phyloP scores from a whole-genome alignment of 2,329 filamentous ascomycete genomes.

The Drechslerella coelobrocha region DNA sequence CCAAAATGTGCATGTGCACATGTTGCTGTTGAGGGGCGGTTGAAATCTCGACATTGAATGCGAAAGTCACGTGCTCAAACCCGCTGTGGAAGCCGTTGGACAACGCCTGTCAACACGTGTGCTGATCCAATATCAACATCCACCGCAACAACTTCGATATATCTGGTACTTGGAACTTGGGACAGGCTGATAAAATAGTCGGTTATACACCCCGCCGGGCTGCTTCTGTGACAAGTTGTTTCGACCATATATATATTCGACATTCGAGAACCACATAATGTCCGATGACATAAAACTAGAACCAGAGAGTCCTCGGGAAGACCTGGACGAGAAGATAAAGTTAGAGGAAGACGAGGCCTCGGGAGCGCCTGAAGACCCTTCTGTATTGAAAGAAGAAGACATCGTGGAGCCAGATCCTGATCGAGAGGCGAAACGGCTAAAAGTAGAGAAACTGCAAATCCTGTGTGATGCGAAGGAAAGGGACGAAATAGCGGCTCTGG shows the following conservation, averaged over 20 bases:
- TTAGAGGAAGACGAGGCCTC: slow-evolving; percentile 51
- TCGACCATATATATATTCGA: slow-evolving; percentile 5
- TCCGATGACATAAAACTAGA: slow-evolving; percentile 51
- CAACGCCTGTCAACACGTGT: slow-evolving; percentile 25
- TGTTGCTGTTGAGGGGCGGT: background rate
- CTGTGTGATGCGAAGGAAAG: slow-evolving; percentile 52
- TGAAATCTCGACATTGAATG: no score
- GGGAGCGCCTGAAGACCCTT: slow-evolving; percentile 51
- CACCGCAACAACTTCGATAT: background rate
- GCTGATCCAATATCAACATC: background rate
- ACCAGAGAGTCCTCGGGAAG: slow-evolving; percentile 10
- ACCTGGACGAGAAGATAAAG: slow-evolving; percentile 26
- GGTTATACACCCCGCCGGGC: slow-evolving; percentile 4
- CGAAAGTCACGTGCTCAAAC: slow-evolving; percentile 10
- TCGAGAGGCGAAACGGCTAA: slow-evolving; percentile 49
- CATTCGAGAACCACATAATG: slow-evolving; percentile 25
- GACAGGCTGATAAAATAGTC: background rate
- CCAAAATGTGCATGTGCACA: no score
- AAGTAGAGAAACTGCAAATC: slow-evolving; percentile 50
- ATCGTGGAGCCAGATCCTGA: slow-evolving; percentile 18
- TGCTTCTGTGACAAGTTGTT: slow-evolving; percentile 4
- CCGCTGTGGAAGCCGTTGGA: background rate
- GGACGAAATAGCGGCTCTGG: slow-evolving; percentile 51
- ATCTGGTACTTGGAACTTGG: slow-evolving; percentile 5
- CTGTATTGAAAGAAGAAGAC: slow-evolving; percentile 13